Percentiles rank a stretch among this genome's conserved stretches.
These are phyloP conservation scores for Apiospora marii DNA, from an alignment of 2,329 filamentous ascomycete species.

Conservation along the genomic window DNA sequence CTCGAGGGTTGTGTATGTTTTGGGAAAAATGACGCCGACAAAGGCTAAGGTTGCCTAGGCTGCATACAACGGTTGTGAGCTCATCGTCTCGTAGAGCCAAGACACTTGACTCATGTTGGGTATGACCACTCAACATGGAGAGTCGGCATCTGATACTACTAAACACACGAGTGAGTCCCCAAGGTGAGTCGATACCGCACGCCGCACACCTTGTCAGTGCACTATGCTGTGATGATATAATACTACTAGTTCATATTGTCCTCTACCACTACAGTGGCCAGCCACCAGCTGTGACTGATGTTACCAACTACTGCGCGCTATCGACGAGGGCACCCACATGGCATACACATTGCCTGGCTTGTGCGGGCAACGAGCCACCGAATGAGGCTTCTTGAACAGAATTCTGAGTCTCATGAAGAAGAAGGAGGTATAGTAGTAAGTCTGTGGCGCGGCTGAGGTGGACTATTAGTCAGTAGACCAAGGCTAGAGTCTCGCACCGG, in stretches of 20 bases:
- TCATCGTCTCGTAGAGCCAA: constrained; percentile 9
- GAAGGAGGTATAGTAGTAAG: background rate
- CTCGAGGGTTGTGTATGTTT: constrained; percentile 8
- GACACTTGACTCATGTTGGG: background rate
- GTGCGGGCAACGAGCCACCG: background rate
- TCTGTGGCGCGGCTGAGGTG: constrained; percentile 1
- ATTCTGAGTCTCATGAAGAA: background rate
- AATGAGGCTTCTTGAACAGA: background rate
- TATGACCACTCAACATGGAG: background rate
- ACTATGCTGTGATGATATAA: background rate
- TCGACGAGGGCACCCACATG: background rate
- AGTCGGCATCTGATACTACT: background rate
- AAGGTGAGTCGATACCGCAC: background rate
- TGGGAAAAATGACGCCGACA: background rate
- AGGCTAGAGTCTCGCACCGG: background rate
- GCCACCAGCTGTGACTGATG: background rate
- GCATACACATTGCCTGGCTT: background rate
- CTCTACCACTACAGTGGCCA: background rate
- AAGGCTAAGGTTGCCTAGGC: background rate
- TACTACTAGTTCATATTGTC: background rate
- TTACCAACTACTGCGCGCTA: background rate
- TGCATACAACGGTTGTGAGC: background rate
- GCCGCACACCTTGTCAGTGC: background rate
- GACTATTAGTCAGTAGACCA: background rate
- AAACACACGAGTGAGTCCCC: too few relatives aligned